A percentile compares a stretch with the other conserved stretches of the same genome.
phyloP scores from a whole-genome alignment of 2,329 filamentous ascomycete species.

The Fusarium buxicola region DNA sequence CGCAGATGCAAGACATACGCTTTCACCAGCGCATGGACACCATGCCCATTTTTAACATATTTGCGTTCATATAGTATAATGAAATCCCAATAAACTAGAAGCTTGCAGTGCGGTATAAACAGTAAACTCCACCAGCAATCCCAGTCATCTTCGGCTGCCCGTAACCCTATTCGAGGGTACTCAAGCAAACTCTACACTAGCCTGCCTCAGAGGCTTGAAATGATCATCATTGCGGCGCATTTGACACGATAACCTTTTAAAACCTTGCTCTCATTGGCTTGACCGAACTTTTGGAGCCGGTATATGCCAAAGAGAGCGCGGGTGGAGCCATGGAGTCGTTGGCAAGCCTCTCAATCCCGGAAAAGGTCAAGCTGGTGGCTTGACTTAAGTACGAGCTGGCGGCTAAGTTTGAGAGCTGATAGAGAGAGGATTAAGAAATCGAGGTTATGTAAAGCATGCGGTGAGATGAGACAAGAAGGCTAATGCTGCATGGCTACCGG shows the following conservation, averaged over 20 bases:
- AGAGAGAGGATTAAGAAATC: background rate
- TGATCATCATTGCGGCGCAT: constrained; percentile 1
- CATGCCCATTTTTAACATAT: too few species aligned
- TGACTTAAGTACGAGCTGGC: background rate
- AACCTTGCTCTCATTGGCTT: constrained; percentile 12
- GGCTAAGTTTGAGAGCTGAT: constrained; percentile 4
- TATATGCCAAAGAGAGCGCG: constrained; percentile 1
- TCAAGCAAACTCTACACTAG: constrained; percentile 14
- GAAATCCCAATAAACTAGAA: background rate
- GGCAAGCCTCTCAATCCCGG: constrained; percentile 7
- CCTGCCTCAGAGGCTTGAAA: background rate
- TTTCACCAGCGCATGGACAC: background rate
- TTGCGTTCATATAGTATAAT: background rate
- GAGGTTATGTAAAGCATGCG: background rate
- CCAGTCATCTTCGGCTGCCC: background rate
- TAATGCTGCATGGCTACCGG: constrained; percentile 7
- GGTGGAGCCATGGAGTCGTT: constrained; percentile 17
- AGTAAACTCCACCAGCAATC: background rate
- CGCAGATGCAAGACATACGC: background rate
- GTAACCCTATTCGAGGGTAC: background rate
- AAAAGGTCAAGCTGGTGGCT: constrained; percentile 23
- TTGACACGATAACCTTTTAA: background rate
- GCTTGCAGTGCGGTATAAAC: background rate
- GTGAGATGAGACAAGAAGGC: constrained; percentile 23
- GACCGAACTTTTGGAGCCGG: constrained; percentile 11